Evolutionary conservation across 2,329 filamentous ascomycete species (phyloP).

Genomic region (Hypoxylon sp.): DNA sequence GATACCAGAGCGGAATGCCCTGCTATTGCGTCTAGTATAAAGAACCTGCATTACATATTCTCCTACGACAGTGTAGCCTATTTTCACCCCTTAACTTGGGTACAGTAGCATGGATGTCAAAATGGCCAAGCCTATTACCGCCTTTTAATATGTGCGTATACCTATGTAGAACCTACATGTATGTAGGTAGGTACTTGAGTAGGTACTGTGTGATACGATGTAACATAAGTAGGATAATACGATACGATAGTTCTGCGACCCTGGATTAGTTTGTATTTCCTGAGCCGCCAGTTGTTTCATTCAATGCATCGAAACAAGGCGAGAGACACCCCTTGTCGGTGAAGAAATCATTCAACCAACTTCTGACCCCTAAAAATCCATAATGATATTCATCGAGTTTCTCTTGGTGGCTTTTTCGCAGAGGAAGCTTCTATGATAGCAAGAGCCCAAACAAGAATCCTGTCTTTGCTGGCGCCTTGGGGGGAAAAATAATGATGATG

Average conservation of each 20-base stretch:
- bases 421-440: not conserved
- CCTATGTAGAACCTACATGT: not conserved
- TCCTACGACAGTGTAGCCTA: not conserved
- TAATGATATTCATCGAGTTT: not conserved
- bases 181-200: too few relatives aligned
- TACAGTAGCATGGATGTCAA: not conserved
- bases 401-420: not conserved
- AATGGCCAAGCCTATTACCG: not conserved
- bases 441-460: not conserved
- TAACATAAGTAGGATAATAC: not conserved
- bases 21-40: not conserved
- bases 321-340: not conserved
- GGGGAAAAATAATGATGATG: slow-evolving; percentile 5
- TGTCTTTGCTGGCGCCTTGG: not conserved
- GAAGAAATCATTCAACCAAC: not conserved
- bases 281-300: not conserved
- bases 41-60: not conserved
- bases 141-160: not conserved
- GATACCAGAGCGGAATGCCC: not conserved
- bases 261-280: not conserved
- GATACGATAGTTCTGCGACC: not conserved
- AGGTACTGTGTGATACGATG: not conserved
- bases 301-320: not conserved
- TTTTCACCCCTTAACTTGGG: not conserved
- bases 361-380: not conserved